Percentiles rank a stretch among this genome's conserved stretches.
phyloP scores from a whole-genome alignment of 495 filamentous ascomycete genomes.

The Aspergillus egyptiacus region DNA sequence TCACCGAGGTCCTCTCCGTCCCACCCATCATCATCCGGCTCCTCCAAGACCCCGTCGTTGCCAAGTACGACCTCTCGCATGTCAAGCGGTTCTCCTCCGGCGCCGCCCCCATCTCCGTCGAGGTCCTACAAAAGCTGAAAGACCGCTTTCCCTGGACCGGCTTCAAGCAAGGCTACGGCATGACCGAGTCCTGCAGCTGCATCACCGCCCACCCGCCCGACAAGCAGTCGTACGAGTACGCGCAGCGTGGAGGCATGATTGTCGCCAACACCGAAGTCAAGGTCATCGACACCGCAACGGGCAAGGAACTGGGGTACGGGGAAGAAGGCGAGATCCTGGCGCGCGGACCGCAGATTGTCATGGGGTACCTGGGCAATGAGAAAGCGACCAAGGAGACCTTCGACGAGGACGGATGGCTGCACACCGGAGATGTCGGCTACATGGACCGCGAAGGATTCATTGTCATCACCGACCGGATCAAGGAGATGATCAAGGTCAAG shows the following conservation, averaged over 20 bases:
- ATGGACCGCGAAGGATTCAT: slow-evolving; percentile 50
- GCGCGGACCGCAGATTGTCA: slow-evolving; percentile 50
- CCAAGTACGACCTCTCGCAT: slow-evolving; percentile 52
- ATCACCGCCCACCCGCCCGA: slow-evolving; percentile 54
- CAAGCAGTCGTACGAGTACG: slow-evolving; percentile 51
- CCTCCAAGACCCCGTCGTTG: slow-evolving; percentile 56
- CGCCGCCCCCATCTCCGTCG: slow-evolving; percentile 59
- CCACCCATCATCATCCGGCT: slow-evolving; percentile 66
- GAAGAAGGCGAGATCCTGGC: slow-evolving; percentile 58
- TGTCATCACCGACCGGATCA: slow-evolving; percentile 61
- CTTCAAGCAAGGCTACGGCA: slow-evolving; percentile 65
- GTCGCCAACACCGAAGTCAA: slow-evolving; percentile 56
- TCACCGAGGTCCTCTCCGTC: slow-evolving; percentile 58
- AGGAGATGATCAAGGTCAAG: slow-evolving; percentile 75
- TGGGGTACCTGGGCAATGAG: slow-evolving; percentile 52
- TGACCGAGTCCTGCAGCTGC: slow-evolving; percentile 61
- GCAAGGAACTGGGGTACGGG: slow-evolving; percentile 39
- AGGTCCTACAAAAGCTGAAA: slow-evolving; percentile 53
- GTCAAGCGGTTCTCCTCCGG: slow-evolving; percentile 50
- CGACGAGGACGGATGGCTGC: slow-evolving; percentile 54
- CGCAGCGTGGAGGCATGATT: slow-evolving; percentile 54
- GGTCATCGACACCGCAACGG: slow-evolving; percentile 46
- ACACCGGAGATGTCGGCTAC: slow-evolving; percentile 62
- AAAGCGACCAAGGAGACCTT: slow-evolving; percentile 56
- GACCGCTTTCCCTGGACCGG: slow-evolving; percentile 55